Percentiles rank a stretch among this genome's conserved stretches.
Evolutionary conservation across 108 stramenopile genomes (phyloP).

Genomic region (Nannochloropsis salina): DNA sequence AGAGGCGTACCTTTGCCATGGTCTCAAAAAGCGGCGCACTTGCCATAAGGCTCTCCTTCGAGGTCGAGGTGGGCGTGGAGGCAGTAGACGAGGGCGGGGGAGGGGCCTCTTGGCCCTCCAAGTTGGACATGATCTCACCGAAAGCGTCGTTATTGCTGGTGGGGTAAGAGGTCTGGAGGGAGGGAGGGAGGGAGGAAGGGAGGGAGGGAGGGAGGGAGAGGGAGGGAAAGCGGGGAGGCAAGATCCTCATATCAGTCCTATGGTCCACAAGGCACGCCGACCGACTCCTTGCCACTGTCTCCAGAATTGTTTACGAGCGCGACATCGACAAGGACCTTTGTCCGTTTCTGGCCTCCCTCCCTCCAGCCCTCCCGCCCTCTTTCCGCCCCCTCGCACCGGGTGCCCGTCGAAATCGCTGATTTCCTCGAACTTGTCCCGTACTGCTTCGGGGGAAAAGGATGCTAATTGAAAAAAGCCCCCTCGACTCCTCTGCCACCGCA

Average conservation of each 20-base stretch:
- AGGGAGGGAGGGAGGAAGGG: constrained; percentile 6
- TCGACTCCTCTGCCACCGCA: constrained; percentile 37
- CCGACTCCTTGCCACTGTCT: no score
- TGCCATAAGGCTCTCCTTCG: neutral
- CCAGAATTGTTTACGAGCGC: no score
- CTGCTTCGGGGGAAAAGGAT: constrained; percentile 21
- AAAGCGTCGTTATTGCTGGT: constrained; percentile 29
- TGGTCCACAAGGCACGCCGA: no score
- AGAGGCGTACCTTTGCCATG: neutral
- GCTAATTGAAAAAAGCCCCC: constrained; percentile 22
- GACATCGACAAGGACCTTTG: no score
- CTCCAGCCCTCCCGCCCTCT: neutral
- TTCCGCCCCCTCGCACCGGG: neutral
- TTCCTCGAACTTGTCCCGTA: constrained; percentile 11
- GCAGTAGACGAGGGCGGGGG: neutral
- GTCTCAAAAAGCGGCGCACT: neutral
- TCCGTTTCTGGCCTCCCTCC: neutral
- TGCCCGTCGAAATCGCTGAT: neutral
- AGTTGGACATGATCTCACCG: constrained; percentile 23
- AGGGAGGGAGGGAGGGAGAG: constrained; percentile 6
- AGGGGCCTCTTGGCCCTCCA: constrained; percentile 9
- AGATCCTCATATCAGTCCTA: neutral
- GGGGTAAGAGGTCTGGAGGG: constrained; percentile 15
- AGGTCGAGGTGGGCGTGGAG: neutral
- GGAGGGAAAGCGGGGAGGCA: neutral